These are phyloP conservation scores for Fraxinus quadrangulata DNA, from an alignment of 257 asterid genomes.

Conservation along the genomic window DNA sequence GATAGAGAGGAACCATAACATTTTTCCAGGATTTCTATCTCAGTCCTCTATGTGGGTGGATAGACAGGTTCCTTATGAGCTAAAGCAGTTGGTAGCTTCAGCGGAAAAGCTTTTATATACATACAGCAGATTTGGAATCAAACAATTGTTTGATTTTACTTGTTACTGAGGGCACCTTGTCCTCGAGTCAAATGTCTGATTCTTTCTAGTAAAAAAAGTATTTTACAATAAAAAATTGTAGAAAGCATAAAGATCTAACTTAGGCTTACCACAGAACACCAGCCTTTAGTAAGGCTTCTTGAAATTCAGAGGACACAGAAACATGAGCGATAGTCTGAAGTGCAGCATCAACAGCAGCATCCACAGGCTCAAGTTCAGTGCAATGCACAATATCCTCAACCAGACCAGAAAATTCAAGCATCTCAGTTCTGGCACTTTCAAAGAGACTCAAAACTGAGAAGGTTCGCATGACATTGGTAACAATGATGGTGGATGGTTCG, in stretches of 20 bases:
- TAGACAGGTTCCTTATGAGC: not conserved
- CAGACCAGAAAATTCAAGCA: slow-evolving; percentile 75
- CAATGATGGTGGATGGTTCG: slow-evolving; percentile 78
- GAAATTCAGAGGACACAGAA: slow-evolving; percentile 76
- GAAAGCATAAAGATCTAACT: slow-evolving; percentile 23
- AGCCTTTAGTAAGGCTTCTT: slow-evolving; percentile 80
- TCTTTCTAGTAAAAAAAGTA: not conserved
- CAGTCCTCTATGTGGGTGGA: not conserved
- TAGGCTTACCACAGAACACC: slow-evolving; percentile 82
- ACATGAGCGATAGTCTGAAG: slow-evolving; percentile 85
- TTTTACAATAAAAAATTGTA: not conserved
- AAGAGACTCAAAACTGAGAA: slow-evolving; percentile 86
- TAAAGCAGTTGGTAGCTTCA: not conserved
- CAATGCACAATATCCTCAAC: slow-evolving; percentile 92
- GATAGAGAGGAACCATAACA: not conserved
- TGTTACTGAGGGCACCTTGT: not conserved
- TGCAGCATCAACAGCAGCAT: slow-evolving; percentile 83
- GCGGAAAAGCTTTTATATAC: not conserved
- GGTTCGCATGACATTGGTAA: slow-evolving; percentile 82
- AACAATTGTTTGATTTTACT: not conserved
- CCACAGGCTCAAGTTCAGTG: slow-evolving; percentile 89
- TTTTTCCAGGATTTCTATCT: not conserved
- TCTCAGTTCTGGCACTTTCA: slow-evolving; percentile 86
- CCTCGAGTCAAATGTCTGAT: not conserved
- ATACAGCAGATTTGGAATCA: not conserved